Conservation (phyloP, 495 filamentous ascomycete species). For the Evansstolkia leycettana region DNA sequence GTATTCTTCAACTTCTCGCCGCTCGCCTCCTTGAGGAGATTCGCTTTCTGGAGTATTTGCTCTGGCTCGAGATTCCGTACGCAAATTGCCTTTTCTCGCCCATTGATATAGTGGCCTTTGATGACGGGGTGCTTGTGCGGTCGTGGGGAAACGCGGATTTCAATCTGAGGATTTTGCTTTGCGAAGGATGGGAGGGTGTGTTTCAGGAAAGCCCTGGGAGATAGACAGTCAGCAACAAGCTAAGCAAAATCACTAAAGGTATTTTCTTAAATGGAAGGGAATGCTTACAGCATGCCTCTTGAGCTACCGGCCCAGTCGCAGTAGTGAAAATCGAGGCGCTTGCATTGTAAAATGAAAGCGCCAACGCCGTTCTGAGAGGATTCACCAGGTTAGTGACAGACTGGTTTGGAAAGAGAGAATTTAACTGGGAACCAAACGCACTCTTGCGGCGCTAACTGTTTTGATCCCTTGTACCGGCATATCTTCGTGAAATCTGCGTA, state of each 20-base stretch:
- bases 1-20: conserved; percentile 74
- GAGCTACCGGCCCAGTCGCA: conserved; percentile 92
- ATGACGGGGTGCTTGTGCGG: conserved; percentile 80
- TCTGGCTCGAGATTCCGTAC: conserved; percentile 71
- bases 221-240: conserved; percentile 3
- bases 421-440: conserved; percentile 10
- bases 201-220: conserved; percentile 62
- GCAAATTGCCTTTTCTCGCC: conserved; percentile 72
- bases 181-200: conserved; percentile 66
- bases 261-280: neutral
- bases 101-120: conserved; percentile 82
- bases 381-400: neutral
- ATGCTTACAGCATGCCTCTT: conserved; percentile 81
- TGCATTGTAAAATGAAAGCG: conserved; percentile 95
- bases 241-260: too few relatives aligned
- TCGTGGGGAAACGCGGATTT: conserved; percentile 80
- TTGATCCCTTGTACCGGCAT: conserved; percentile 60
- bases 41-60: conserved; percentile 72
- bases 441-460: conserved; percentile 25
- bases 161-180: conserved; percentile 69
- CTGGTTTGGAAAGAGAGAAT: too few relatives aligned
- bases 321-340: conserved; percentile 87
- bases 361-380: conserved; percentile 76
- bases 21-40: conserved; percentile 67
- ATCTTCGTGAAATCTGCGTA: conserved; percentile 12